Conservation (phyloP, 2,329 filamentous ascomycete genomes). For the Fusarium tupiense region DNA sequence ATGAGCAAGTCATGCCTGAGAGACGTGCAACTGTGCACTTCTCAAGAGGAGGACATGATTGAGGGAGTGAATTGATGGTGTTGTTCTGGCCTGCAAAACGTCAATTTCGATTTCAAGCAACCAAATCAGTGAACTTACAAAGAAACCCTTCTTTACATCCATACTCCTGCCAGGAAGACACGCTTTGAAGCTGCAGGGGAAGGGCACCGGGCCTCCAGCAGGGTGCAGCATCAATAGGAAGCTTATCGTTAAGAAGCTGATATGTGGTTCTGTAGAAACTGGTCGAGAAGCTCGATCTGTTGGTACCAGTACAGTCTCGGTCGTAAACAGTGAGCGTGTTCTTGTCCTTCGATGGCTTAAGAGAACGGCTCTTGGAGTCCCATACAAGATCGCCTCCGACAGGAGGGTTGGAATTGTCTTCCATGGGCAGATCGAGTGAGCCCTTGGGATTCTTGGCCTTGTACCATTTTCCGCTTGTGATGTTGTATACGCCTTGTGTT, state of each 20-base stretch:
- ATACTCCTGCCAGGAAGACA: constrained; percentile 47
- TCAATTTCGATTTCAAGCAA: neutral
- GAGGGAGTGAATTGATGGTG: constrained; percentile 57
- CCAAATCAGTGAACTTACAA: constrained; percentile 46
- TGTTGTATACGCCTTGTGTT: constrained; percentile 50
- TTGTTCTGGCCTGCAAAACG: constrained; percentile 52
- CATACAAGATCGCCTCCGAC: constrained; percentile 45
- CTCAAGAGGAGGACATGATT: constrained; percentile 54
- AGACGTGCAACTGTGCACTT: constrained; percentile 51
- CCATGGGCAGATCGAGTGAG: constrained; percentile 41
- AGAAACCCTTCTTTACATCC: constrained; percentile 56
- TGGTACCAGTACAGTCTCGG: constrained; percentile 53
- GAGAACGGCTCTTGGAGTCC: constrained; percentile 35
- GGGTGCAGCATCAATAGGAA: constrained; percentile 50
- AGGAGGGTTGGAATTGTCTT: constrained; percentile 51
- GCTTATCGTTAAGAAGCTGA: constrained; percentile 39
- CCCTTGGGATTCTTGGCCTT: constrained; percentile 42
- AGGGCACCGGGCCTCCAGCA: constrained; percentile 53
- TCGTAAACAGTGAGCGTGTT: constrained; percentile 49
- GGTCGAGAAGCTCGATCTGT: constrained; percentile 53
- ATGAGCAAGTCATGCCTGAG: constrained; percentile 46
- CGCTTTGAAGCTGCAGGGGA: constrained; percentile 53
- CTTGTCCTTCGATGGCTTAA: constrained; percentile 41
- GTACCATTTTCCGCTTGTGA: constrained; percentile 56
- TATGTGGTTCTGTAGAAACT: constrained; percentile 50